Base-by-base conservation (phyloP, 495 filamentous ascomycete species). In the Penicillium coffeae region DNA sequence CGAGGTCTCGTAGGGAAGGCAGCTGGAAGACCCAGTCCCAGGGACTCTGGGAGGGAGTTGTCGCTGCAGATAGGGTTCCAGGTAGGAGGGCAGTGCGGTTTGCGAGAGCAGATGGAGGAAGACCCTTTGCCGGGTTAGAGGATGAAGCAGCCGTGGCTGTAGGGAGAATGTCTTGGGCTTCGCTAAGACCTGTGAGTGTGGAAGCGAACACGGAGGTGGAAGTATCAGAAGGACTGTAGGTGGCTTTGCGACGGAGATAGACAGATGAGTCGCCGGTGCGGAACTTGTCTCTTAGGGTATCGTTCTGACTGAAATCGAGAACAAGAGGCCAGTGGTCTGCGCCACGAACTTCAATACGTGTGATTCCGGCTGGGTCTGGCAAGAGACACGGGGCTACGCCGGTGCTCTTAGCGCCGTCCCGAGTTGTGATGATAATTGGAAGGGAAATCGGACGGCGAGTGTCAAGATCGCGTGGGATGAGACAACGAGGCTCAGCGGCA, bases 401-500 rank as follows among this genome's bases (percentile, higher is more conserved):
- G 13, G 65, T 62, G n/a, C 62, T 49, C 25, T 62, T 61, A 19
- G 59, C 43, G 21, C 84, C 82, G 58, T 68, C 61, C 19, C 70
- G 70, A 40, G 82, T 69, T 8, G 71, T 77, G 33, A 85, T 65
- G 0, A 52, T 74, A 51, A 99, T 76, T 0, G 89, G 86, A 15
- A 92, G 73, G 27, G 81, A 77, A 43, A 92, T 78, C 1, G 91
- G 88, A 9, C 85, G 83, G 45, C 86, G 78, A 0, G 87, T 92
- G 47, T 88, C 86, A 7, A 92, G 79, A 52, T 97, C 92, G 38
- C 89, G 85, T 7, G 86, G 78, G 3, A 99, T 77, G 3, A 97
- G 76, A 61, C 93, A 97, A 41, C 93, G 83, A 0, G 88, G 81
- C 51, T 97, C 93, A 6, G 89, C 85, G 5, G 94, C 93, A 8